Evolutionary conservation across 192 early-diverging fungal species (phyloP), one percentile per base, ranked within the genome.

Genomic region (Rhizoclosmatium globosum): DNA sequence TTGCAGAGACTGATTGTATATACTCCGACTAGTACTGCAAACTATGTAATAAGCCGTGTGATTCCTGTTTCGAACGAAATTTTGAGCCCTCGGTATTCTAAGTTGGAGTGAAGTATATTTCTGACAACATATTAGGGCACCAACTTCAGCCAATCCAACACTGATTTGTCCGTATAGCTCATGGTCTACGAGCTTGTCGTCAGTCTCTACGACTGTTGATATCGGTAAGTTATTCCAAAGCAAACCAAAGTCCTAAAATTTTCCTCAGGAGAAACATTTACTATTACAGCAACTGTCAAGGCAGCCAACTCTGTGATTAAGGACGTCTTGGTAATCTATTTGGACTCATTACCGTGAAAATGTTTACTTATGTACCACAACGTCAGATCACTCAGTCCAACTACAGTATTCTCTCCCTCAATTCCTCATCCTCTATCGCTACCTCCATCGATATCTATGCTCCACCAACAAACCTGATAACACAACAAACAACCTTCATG

Each of bases 61-160:
- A 38, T 76, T 47, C 47, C 74, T 38, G 53, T 76, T 62, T 46
- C 62, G 15, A 76, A 76, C 53, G 74, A 76, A 67, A 50, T 76
- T 7, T 39, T 67, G 43, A 76, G 74, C 50, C 74, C 74, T 9
- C 42, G 74, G 74, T 76, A 3, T 38, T 23, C 41, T 13, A 11
- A 19, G 47, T 67, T n/a, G 46, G 38, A 65, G 4, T 41, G 39
- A 76, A 45, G 31, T 3, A 23, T 42, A 46, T 21, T 44, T 48
- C 56, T 57, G 3, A 70, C 41, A 4, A n/a, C 39, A 13, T 65
- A 13, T 38, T 31, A 76, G 74, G 23, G 64, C 74, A 1, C 74
- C 74, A 23, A 67, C 41, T 4, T 23, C 64, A 41, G 45, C 61
- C 1, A 76, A 76, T 66, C 74, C 74, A 2, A 76, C 74, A 11